These are phyloP conservation scores for Discostella stelligera DNA, from an alignment of 352 stramenopile genomes.

Conservation along the genomic window DNA sequence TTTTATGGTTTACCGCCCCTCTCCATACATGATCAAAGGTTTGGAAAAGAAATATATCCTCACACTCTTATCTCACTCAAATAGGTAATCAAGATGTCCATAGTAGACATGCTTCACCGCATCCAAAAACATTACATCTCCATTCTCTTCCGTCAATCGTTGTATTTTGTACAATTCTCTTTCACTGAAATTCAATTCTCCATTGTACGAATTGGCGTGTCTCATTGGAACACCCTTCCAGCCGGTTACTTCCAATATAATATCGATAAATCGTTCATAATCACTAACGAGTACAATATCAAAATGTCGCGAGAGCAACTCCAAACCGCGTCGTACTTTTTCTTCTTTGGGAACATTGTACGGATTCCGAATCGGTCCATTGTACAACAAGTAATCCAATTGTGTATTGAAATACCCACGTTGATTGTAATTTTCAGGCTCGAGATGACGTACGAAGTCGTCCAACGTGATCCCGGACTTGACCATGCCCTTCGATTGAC, in stretches of 20 bases:
- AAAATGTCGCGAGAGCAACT: slow-evolving; percentile 49
- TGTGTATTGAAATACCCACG: slow-evolving; percentile 45
- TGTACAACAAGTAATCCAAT: slow-evolving; percentile 60
- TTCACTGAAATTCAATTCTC: slow-evolving; percentile 44
- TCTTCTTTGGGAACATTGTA: slow-evolving; percentile 48
- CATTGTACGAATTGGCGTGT: slow-evolving; percentile 40
- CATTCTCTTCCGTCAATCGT: slow-evolving; percentile 45
- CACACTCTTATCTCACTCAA: slow-evolving; percentile 7
- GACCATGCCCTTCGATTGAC: slow-evolving; percentile 43
- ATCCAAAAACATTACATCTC: slow-evolving; percentile 57
- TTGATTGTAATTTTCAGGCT: slow-evolving; percentile 42
- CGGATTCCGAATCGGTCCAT: slow-evolving; percentile 42
- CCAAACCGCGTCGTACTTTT: slow-evolving; percentile 41
- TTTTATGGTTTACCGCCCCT: no score
- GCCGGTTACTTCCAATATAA: slow-evolving; percentile 47
- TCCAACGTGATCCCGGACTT: slow-evolving; percentile 26
- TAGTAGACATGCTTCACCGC: slow-evolving; percentile 55
- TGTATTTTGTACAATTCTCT: slow-evolving; percentile 46
- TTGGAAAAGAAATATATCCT: no score
- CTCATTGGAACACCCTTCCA: slow-evolving; percentile 31
- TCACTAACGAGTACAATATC: slow-evolving; percentile 47
- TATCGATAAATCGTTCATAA: slow-evolving; percentile 42
- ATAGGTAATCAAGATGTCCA: slow-evolving; percentile 46
- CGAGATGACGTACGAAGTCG: slow-evolving; percentile 41
- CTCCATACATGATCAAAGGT: no score